Evolutionary conservation across 306 rosid species (phyloP), one percentile per base, ranked within the genome.

Genomic region (Hippophae rhamnoides): DNA sequence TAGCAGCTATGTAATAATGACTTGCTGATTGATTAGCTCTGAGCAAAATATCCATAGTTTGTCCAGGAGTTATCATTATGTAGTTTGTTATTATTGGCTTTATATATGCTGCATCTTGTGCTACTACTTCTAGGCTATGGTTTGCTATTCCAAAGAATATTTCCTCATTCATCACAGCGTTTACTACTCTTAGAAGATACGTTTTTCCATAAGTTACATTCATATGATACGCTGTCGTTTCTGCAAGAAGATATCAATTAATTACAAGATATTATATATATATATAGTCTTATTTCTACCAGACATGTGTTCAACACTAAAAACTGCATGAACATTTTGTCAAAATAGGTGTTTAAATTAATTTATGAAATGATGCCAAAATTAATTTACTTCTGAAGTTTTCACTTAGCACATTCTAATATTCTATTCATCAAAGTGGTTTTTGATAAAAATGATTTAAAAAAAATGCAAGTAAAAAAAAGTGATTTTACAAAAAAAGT

Each of bases 41-140:
- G 47, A 79, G 13, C 61, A 79, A 73, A 10, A 76, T 49, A 12
- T 79, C 84, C 79, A 79, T 72, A 10, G 84, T 75, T 66, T 79
- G 79, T 13, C 84, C 84, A 7, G 84, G 84, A 10, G 69, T 40
- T 50, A 76, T 79, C 69, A 72, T 52, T 25, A 79, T 66, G 74
- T 69, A 79, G 5, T 12, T 3, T 7, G 74, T 59, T 8, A 27
- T 72, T 3, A 76, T 13, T 1, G 84, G 79, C 60, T 72, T 79
- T 12, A 69, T 54, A 67, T 79, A 79, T 43, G 71, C 47, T 0
- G 67, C 84, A 42, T 75, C 84, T 14, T 27, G 69, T 8, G 52
- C 65, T 1, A 79, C 81, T 0, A 79, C 58, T 5, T 76, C 72
- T 31, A 79, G 47, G 46, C 23, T 69, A 60, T 79, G 84, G 6